Evolutionary conservation across 305 asterid species (phyloP).

Genomic region (Fraxinus latifolia): DNA sequence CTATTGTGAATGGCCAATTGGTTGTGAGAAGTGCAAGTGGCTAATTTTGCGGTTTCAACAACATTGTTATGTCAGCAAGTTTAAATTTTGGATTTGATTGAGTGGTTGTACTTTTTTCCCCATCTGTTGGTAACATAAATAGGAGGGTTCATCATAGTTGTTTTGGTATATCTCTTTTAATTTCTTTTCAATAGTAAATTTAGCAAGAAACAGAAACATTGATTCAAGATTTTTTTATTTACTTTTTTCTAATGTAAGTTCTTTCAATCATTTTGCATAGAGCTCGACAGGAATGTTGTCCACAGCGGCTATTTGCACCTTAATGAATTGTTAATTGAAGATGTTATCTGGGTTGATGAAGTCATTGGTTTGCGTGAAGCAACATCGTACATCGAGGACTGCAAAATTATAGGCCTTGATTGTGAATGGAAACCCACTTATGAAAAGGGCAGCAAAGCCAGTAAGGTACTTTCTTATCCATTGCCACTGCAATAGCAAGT

Average conservation of each 20-base stretch:
- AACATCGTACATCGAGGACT: slow-evolving; percentile 54
- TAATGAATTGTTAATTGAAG: slow-evolving; percentile 64
- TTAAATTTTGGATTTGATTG: neutral
- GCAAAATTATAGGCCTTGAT: slow-evolving; percentile 84
- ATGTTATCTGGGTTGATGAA: slow-evolving; percentile 82
- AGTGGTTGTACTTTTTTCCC: neutral
- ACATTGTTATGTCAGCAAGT: neutral
- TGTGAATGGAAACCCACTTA: slow-evolving; percentile 96
- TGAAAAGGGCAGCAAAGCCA: slow-evolving; percentile 67
- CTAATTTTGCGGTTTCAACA: neutral
- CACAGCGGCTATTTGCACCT: slow-evolving; percentile 60
- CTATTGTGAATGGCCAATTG: neutral
- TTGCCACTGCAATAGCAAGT: slow-evolving; percentile 7
- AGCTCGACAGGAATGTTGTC: slow-evolving; percentile 40
- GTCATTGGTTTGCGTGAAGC: slow-evolving; percentile 54
- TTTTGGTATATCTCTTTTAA: neutral
- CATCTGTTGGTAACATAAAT: neutral
- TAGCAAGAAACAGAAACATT: neutral
- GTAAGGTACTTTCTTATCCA: slow-evolving; percentile 51
- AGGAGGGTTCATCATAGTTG: neutral
- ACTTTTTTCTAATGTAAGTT: slow-evolving; percentile 7
- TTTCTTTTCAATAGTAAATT: neutral
- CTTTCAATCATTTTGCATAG: slow-evolving; percentile 35
- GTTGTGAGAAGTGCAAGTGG: neutral
- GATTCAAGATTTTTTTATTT: neutral